Evolutionary conservation across 2,329 filamentous ascomycete species (phyloP).

Genomic region (Xylariales sp.): DNA sequence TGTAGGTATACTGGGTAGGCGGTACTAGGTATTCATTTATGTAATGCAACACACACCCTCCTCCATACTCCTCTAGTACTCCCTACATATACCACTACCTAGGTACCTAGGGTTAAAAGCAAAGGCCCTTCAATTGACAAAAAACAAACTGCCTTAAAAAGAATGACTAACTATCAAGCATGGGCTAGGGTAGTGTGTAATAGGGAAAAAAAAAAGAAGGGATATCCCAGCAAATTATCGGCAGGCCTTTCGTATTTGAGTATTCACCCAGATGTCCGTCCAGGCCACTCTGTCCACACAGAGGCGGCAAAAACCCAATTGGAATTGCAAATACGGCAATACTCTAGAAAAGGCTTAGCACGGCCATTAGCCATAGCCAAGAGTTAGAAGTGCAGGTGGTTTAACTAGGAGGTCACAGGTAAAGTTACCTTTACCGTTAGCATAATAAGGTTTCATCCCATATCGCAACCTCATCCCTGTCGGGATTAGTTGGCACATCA

Average conservation of each 20-base stretch:
- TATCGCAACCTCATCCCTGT: constrained; percentile 16
- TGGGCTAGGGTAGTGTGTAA: constrained; percentile 11
- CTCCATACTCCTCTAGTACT: neutral
- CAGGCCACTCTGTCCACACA: neutral
- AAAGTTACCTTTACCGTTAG: constrained; percentile 19
- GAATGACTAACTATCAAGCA: constrained; percentile 19
- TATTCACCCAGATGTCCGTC: constrained; percentile 11
- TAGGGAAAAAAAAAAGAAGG: constrained; percentile 19
- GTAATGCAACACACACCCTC: constrained; percentile 18
- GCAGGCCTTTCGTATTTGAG: constrained; percentile 36
- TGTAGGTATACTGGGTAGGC: too few relatives aligned
- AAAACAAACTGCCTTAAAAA: neutral
- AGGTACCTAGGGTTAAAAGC: constrained; percentile 13
- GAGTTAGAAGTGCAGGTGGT: constrained; percentile 23
- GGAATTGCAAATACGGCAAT: constrained; percentile 38
- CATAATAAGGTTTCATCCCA: constrained; percentile 13
- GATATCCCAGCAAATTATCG: constrained; percentile 33
- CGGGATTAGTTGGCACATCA: constrained; percentile 15
- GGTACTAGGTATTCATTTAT: neutral
- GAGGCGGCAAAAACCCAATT: constrained; percentile 22
- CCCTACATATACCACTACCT: too few relatives aligned
- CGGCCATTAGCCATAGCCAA: neutral
- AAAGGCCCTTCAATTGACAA: constrained; percentile 6
- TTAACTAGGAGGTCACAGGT: neutral
- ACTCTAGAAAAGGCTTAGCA: constrained; percentile 11